Evolutionary conservation across 208 protist genomes (phyloP).

Genomic region (Endotrypanum monterogeii): DNA sequence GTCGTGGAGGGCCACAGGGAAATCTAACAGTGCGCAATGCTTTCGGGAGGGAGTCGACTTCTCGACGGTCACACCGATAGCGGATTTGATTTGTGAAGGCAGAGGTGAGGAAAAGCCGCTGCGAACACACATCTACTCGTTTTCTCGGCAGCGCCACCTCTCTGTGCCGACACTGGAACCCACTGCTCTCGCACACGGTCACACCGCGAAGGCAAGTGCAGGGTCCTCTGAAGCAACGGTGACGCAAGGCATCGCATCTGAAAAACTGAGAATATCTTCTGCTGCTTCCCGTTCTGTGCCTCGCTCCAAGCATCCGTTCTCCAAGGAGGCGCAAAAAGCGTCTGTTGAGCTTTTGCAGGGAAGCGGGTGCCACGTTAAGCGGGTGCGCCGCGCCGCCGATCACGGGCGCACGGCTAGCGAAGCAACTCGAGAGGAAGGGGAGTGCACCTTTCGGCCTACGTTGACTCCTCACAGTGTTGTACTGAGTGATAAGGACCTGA

Average conservation of each 20-base stretch:
- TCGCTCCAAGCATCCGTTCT: background rate
- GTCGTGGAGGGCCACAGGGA: background rate
- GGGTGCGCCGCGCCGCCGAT: conserved; percentile 12
- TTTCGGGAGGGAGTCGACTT: background rate
- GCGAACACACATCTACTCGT: conserved; percentile 20
- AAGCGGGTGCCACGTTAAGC: conserved; percentile 16
- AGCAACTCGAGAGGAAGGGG: background rate
- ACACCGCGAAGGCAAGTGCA: background rate
- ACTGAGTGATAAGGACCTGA: conserved; percentile 39
- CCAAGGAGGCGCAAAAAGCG: too few relatives aligned
- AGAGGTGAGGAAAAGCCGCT: background rate
- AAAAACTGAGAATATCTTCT: background rate
- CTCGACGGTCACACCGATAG: too few relatives aligned
- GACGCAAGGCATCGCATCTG: background rate
- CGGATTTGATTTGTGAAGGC: background rate
- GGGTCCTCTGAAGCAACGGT: background rate
- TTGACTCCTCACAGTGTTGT: conserved; percentile 33
- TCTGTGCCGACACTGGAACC: background rate
- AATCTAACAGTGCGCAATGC: background rate
- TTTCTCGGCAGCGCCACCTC: background rate
- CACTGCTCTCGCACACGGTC: background rate
- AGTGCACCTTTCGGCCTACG: conserved; percentile 39
- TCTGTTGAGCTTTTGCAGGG: conserved; percentile 12
- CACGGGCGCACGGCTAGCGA: background rate
- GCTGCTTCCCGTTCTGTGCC: background rate